Evolutionary conservation across 2,329 filamentous ascomycete genomes (phyloP), one percentile per base, ranked within the genome.

Genomic region (Penicillium polonicum): DNA sequence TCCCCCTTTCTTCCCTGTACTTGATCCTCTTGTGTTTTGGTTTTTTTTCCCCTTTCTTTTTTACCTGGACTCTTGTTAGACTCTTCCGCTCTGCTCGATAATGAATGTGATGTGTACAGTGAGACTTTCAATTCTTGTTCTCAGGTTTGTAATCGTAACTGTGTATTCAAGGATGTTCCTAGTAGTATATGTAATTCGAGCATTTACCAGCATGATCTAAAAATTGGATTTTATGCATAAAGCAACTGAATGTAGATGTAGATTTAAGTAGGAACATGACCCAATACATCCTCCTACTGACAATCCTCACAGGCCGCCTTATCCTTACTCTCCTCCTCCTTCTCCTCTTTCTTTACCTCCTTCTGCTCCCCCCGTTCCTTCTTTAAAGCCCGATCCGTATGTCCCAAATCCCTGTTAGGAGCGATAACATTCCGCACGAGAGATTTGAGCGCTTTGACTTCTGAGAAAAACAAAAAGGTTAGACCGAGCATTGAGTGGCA

Each of bases 371-470:
- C 53, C 48, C 55, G 75, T 75, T 17, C 77, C 43, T 68, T 68
- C 58, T 68, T 72, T 62, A 78, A 64, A 1, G 76, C 76, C 54
- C 85, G 80, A 73, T 92, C 89, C 25, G 91, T 88, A 76, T 97
- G 93, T 0, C 93, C 93, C 52, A 97, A 78, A 69, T 93, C 84
- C 60, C 89, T 82, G 1, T 79, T 80, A 0, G 92, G 93, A 68
- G 94, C 88, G 65, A 97, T 87, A 51, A 90, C 82, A 76, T 97
- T 90, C 57, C 93, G 81, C 5, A 97, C 85, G 17, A 88, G 82
- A 59, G 91, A 86, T 78, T 97, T 97, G 43, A 97, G 82, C 65
- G 93, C 88, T 76, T 97, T 96, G 2, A 90, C 92, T 78, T 97
- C 92, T 77, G 57, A 46, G 23, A 41, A n/a, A 51, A 12, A 42